Evolutionary conservation across 2,329 filamentous ascomycete genomes (phyloP), one percentile per base, ranked within the genome.

Genomic region (Amphichorda felina): DNA sequence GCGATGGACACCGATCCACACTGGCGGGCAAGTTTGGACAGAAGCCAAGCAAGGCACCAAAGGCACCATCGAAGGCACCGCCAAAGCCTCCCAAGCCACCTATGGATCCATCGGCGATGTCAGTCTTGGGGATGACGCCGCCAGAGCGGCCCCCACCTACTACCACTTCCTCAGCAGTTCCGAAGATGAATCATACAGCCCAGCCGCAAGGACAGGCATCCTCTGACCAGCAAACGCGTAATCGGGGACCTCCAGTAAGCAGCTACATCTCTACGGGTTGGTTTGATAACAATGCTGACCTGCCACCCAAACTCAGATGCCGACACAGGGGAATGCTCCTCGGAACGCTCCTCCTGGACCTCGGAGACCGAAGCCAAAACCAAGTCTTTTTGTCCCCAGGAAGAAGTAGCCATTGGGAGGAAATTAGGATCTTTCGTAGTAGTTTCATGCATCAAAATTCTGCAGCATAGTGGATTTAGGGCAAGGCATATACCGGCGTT

Each of bases 81-180:
- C 29, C 30, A 26, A 37, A 46, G 27, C 45, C 45, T 8, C 40
- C 45, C 4, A 50, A 51, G 37, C 44, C 47, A n/a, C 55, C 57
- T n/a, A 54, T 51, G 19, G 68, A 72, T 36, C 68, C 68, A 2
- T 68, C 68, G 2, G 68, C 67, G 14, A 67, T 71, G 64, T 61
- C 66, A 38, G 61, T 66, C 15, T 53, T 72, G 31, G 67, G 67
- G 6, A 49, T 72, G 42, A 55, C 49, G 9, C 65, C 66, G 16
- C 66, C 65, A 6, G 56, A 62, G 40, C 54, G 64, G 26, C 59
- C 60, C 30, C 56, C 58, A 3, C 47, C 58, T 13, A 38, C 48
- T 9, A 40, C 42, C 13, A 25, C 40, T 5, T 42, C 37, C 16
- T 33, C 40, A 27, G 26, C 28, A 15, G 39, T 41, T 22, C 29